Conservation (phyloP, 1,284 basidiomycete species). For the Xerocomus minutiporus region DNA sequence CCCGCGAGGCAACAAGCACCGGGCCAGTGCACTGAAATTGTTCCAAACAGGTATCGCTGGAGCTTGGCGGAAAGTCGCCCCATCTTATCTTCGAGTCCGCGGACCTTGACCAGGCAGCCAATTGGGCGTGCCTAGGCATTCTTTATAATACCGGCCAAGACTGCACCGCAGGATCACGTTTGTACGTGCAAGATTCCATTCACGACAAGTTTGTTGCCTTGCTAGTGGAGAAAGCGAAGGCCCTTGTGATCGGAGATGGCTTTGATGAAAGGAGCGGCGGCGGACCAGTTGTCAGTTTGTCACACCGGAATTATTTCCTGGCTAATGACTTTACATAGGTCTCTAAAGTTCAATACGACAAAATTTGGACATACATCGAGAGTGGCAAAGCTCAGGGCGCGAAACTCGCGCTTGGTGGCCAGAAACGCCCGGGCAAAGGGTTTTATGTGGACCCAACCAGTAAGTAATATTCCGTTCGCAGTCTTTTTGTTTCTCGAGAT, state of each 20-base stretch:
- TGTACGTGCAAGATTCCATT: slow-evolving; percentile 81
- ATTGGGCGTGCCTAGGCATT: slow-evolving; percentile 80
- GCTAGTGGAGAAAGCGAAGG: slow-evolving; percentile 65
- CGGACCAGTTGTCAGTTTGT: slow-evolving; percentile 69
- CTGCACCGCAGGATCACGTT: slow-evolving; percentile 82
- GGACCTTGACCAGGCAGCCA: slow-evolving; percentile 82
- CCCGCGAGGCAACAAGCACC: slow-evolving; percentile 22
- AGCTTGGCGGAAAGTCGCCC: slow-evolving; percentile 95
- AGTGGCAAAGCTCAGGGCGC: slow-evolving; percentile 84
- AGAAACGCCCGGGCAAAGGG: slow-evolving; percentile 63
- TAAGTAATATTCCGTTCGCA: slow-evolving; percentile 35
- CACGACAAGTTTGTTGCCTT: slow-evolving; percentile 78
- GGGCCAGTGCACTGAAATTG: slow-evolving; percentile 11
- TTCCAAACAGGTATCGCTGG: slow-evolving; percentile 70
- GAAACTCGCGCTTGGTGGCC: slow-evolving; percentile 73
- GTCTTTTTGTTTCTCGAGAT: neutral
- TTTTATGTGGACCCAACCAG: slow-evolving; percentile 76
- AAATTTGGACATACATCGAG: slow-evolving; percentile 87
- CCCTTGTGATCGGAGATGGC: slow-evolving; percentile 74
- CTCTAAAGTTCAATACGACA: slow-evolving; percentile 83
- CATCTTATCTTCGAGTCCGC: slow-evolving; percentile 82
- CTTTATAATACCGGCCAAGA: slow-evolving; percentile 84
- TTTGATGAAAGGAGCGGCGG: slow-evolving; percentile 71
- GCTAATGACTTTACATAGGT: slow-evolving; percentile 44
- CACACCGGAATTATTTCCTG: slow-evolving; percentile 3